phyloP scores from a whole-genome alignment of 345 rosid species.

The Ailanthus altissimus region DNA sequence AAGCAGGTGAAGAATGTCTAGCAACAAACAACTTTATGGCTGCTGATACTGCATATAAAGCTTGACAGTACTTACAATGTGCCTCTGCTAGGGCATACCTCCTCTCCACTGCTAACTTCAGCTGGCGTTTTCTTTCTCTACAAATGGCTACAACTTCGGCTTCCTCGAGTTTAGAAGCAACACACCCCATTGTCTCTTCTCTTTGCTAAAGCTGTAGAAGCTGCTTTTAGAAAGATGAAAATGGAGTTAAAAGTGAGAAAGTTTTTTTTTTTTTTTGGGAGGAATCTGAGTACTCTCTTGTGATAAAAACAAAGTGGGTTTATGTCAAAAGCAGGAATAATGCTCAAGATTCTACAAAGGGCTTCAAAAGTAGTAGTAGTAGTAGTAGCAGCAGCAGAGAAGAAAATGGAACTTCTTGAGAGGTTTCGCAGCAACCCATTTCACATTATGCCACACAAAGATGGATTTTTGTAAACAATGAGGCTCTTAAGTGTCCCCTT shows the following conservation, averaged over 20 bases:
- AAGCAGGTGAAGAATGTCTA: constrained; percentile 61
- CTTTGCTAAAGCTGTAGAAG: constrained; percentile 18
- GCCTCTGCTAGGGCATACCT: constrained; percentile 65
- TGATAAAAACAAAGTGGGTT: constrained; percentile 32
- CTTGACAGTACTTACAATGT: constrained; percentile 65
- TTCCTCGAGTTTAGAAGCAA: constrained; percentile 62
- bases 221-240: no score
- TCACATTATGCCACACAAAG: constrained; percentile 23
- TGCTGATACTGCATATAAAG: constrained; percentile 68
- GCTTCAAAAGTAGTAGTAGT: constrained; percentile 14
- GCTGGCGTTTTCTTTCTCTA: constrained; percentile 56
- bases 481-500: constrained; percentile 5
- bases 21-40: constrained; percentile 75
- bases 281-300: constrained; percentile 34
- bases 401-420: constrained; percentile 24
- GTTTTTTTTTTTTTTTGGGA: constrained; percentile 28
- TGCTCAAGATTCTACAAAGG: constrained; percentile 14
- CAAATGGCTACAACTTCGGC: constrained; percentile 78
- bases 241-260: constrained; percentile 29
- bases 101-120: constrained; percentile 62
- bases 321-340: constrained; percentile 25
- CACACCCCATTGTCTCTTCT: constrained; percentile 67
- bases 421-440: constrained; percentile 19
- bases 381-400: no score
- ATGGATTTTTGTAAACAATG: constrained; percentile 10